Evolutionary conservation across 1,139 yeast species (phyloP), one percentile per base, ranked within the genome.

Genomic region (Candida gigantensis): DNA sequence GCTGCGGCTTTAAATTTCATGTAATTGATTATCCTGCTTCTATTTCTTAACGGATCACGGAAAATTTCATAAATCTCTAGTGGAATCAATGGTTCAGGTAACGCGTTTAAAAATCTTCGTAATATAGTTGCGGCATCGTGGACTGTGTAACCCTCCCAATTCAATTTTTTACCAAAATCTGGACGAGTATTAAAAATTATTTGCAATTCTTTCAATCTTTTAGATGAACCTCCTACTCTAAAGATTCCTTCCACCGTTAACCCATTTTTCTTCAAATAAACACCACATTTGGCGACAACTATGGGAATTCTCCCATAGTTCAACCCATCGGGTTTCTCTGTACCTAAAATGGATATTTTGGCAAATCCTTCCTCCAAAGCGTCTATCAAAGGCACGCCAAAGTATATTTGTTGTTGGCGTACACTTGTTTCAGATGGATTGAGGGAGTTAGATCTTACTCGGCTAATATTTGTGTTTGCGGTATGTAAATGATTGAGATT

Each of bases 261-360:
- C 6, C 86, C 95, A 47, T 87, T 81, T 35, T 79, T 78, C 54
- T 92, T 92, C 44, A 92, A 64, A 55, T 65, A 90, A 1, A 86
- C 82, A 2, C 97, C 97, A 63, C 98, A 90, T 51, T 89, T 86
- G 16, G 97, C 98, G 20, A 92, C 95, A n/a, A 92, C 87, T 15
- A 85, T 73, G 1, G 96, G 96, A 24, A 88, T 83, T 42, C 76
- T 70, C 12, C 96, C 96, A 53, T 84, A 88, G 35, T 79, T 79
- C 10, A 69, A 60, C 4, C 44, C 46, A 24, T 37, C 32, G 6
- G 39, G 26, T 24, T 43, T 37, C 20, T 45, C 49, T 4, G 35
- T 42, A 33, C 72, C 64, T 49, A 84, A 69, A 8, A 85, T 78
- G 15, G 84, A 77, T 37, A 88, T 85, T 35, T 81, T 77, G 9